phyloP scores from a whole-genome alignment of 2,329 filamentous ascomycete species.

The Clonostachys sp. region DNA sequence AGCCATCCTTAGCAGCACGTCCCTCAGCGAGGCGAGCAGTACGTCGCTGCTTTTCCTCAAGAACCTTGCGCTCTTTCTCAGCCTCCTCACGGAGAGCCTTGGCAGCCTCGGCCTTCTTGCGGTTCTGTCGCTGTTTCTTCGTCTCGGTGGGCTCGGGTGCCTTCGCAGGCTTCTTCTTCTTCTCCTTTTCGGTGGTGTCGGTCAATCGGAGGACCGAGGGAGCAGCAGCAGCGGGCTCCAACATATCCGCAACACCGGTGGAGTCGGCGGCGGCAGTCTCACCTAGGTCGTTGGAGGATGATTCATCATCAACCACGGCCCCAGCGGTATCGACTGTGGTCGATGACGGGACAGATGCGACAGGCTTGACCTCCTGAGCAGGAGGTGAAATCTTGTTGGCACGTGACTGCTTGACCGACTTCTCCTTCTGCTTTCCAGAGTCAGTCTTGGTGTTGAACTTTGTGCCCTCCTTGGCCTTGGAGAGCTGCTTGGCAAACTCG shows the following conservation, averaged over 20 bases:
- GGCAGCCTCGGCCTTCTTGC: slow-evolving; percentile 78
- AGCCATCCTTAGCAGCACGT: slow-evolving; percentile 77
- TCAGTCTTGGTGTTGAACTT: slow-evolving; percentile 50
- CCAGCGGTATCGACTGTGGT: slow-evolving; percentile 68
- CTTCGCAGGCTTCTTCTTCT: slow-evolving; percentile 59
- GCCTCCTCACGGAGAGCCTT: slow-evolving; percentile 72
- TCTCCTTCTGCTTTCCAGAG: slow-evolving; percentile 58
- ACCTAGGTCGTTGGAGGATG: slow-evolving; percentile 60
- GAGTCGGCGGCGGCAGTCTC: slow-evolving; percentile 50
- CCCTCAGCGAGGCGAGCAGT: slow-evolving; percentile 78
- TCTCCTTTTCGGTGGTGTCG: slow-evolving; percentile 51
- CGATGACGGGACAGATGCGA: slow-evolving; percentile 59
- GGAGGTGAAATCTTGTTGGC: slow-evolving; percentile 46
- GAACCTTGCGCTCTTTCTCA: slow-evolving; percentile 71
- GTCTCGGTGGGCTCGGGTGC: slow-evolving; percentile 67
- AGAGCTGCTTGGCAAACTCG: slow-evolving; percentile 73
- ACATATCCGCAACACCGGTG: slow-evolving; percentile 84
- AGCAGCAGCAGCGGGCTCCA: slow-evolving; percentile 65
- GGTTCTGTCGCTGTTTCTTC: slow-evolving; percentile 95
- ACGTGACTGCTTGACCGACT: slow-evolving; percentile 66
- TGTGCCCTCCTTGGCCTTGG: slow-evolving; percentile 66
- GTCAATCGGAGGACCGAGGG: slow-evolving; percentile 78
- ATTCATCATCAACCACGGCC: slow-evolving; percentile 58
- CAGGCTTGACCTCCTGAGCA: slow-evolving; percentile 36
- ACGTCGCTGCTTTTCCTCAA: slow-evolving; percentile 80